Conservation (phyloP, 129 eudicot species). For the Pseudognaphalium luteoalbum region DNA sequence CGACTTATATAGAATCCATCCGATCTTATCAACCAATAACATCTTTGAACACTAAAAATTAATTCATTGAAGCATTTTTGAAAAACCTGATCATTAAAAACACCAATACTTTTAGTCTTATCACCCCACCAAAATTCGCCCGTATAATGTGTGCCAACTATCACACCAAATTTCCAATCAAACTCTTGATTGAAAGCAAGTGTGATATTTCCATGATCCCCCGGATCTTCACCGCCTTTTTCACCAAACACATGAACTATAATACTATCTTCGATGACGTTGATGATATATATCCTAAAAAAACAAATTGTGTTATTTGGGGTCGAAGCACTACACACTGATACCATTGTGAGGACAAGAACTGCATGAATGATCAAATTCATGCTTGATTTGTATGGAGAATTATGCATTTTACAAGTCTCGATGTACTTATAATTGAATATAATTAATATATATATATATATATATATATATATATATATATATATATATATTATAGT, state of each 20-base stretch:
- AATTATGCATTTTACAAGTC: not conserved
- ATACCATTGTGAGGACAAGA: not conserved
- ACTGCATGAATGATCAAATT: not conserved
- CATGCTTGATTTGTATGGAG: not conserved
- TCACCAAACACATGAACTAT: not conserved
- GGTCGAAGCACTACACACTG: not conserved
- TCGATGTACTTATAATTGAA: not conserved
- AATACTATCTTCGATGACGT: slow-evolving; percentile 3
- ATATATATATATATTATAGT: too few relatives aligned
- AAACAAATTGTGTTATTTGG: not conserved
- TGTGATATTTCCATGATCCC: not conserved
- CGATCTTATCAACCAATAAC: not conserved
- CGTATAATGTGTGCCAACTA: not conserved
- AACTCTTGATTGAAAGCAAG: slow-evolving; percentile 6
- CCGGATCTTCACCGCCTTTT: not conserved
- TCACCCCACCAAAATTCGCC: slow-evolving; percentile 3
- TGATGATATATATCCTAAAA: slow-evolving; percentile 11
- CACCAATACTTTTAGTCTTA: not conserved
- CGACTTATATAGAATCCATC: not conserved
- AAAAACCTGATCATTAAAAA: not conserved
- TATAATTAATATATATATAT: too few relatives aligned
- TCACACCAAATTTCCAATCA: slow-evolving; percentile 15
- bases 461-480: too few relatives aligned
- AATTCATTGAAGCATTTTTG: not conserved
- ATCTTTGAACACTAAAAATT: not conserved